Conservation (phyloP, 306 rosid species). For the Prunus kanzakura region DNA sequence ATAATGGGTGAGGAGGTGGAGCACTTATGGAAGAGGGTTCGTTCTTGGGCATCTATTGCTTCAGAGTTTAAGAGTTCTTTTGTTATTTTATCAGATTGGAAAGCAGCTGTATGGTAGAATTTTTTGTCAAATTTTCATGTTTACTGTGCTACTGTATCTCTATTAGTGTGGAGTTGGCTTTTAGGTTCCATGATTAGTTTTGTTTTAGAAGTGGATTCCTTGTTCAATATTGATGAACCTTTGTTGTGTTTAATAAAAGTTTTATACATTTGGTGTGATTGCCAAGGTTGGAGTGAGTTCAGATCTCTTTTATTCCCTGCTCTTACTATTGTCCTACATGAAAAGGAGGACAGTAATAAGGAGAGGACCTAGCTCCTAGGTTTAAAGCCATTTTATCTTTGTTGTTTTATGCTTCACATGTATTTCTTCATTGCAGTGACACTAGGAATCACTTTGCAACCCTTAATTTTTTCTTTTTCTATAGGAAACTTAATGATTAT, state of each 20-base stretch:
- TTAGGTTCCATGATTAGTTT: neutral
- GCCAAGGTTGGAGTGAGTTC: neutral
- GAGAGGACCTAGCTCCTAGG: neutral
- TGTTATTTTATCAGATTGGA: neutral
- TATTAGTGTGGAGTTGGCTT: neutral
- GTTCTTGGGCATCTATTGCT: neutral
- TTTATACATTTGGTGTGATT: neutral
- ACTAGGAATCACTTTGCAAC: neutral
- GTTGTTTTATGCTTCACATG: neutral
- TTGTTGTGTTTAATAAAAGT: neutral
- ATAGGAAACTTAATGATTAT: neutral
- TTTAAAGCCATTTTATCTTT: neutral
- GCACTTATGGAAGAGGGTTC: neutral
- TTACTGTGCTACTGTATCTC: neutral
- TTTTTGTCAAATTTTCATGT: neutral
- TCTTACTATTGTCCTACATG: neutral
- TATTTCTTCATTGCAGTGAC: neutral
- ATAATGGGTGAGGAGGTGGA: neutral
- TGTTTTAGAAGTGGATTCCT: neutral
- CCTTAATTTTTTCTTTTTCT: neutral
- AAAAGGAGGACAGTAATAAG: neutral
- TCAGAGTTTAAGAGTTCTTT: neutral
- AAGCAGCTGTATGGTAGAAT: no score
- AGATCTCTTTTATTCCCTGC: neutral
- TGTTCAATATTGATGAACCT: neutral